Conservation (phyloP, 192 early-diverging fungal species). For the Tieghemiomyces parasiticus region DNA sequence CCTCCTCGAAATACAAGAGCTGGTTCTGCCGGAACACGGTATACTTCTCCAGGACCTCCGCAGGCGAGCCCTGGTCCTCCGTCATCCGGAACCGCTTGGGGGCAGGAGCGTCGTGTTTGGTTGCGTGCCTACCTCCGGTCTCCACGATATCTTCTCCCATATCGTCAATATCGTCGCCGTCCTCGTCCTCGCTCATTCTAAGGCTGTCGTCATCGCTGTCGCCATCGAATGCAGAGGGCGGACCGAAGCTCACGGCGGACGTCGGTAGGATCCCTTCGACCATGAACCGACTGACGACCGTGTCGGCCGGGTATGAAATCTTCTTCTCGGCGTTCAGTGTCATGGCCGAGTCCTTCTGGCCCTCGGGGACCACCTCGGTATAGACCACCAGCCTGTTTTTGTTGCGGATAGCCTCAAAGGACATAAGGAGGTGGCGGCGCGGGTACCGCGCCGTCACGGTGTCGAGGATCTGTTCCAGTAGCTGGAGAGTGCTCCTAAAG, state of each 20-base stretch:
- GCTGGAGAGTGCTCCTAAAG: slow-evolving; percentile 43
- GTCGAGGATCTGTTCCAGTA: slow-evolving; percentile 51
- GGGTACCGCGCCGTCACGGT: slow-evolving; percentile 39
- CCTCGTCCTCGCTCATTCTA: too few species aligned
- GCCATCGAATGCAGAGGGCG: too few species aligned
- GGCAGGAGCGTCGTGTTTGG: too few species aligned
- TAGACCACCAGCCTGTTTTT: slow-evolving; percentile 23
- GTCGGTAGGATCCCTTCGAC: not conserved
- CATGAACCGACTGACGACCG: not conserved
- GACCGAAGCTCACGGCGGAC: slow-evolving; percentile 5
- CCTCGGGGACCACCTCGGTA: slow-evolving; percentile 34
- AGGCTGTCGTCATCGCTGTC: too few species aligned
- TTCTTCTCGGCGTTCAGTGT: slow-evolving; percentile 9
- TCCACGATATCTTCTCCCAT: too few species aligned
- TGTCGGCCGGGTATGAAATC: not conserved
- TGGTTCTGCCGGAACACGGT: slow-evolving; percentile 16
- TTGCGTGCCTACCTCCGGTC: too few species aligned
- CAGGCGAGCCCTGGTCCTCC: not conserved
- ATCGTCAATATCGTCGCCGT: too few species aligned
- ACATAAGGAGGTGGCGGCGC: slow-evolving; percentile 13
- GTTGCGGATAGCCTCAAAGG: slow-evolving; percentile 24
- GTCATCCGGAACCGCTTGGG: not conserved
- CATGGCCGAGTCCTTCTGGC: slow-evolving; percentile 14
- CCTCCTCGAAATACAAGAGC: not conserved
- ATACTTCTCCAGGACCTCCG: slow-evolving; percentile 14